Evolutionary conservation across 2,329 filamentous ascomycete species (phyloP), one percentile per base, ranked within the genome.

Genomic region (Penicillium sp.): DNA sequence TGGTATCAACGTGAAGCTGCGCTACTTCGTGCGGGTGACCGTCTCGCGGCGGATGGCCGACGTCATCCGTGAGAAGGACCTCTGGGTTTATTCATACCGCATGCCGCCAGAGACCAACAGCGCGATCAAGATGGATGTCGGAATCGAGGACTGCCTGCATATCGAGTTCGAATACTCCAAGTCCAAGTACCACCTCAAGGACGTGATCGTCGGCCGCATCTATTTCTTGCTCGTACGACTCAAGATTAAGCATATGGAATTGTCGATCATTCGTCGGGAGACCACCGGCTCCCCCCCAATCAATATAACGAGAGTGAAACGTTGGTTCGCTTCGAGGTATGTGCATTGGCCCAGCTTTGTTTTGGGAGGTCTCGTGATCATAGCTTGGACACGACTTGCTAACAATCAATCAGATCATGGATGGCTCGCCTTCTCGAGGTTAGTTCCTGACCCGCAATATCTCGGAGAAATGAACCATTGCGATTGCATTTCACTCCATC

Each of bases 251-350:
- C 94, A 99, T 77, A 99, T 99, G 94, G 94, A 99, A 79, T 79
- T 99, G 60, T 96, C 91, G 64, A 99, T 99, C 68, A 99, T 99
- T 73, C 85, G 95, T 64, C 83, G 95, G 66, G 94, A 99, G 78
- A 99, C 94, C 2, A 99, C 94, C 1, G 94, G 95, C 53, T 91
- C 92, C 91, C 94, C 22, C 94, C 94, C 6, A 99, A 99, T 73
- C 95, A 99, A 76, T 99, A 99, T 79, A 99, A 99, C 73, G 95
- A 99, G 80, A 97, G 92, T 77, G 94, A 99, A 78, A 99, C 94
- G 2, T 79, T 99, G 66, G 94, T 99, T 54, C 86, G 95, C 62
- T 99, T 99, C 68, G 94, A 99, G 85, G 88, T 90, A 75, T 67
- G 74, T 63, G 20, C 35, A 40, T 20, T 58, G 31, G 23, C 26